phyloP scores from a whole-genome alignment of 2,329 filamentous ascomycete species.

The Rosellinia necatrix region DNA sequence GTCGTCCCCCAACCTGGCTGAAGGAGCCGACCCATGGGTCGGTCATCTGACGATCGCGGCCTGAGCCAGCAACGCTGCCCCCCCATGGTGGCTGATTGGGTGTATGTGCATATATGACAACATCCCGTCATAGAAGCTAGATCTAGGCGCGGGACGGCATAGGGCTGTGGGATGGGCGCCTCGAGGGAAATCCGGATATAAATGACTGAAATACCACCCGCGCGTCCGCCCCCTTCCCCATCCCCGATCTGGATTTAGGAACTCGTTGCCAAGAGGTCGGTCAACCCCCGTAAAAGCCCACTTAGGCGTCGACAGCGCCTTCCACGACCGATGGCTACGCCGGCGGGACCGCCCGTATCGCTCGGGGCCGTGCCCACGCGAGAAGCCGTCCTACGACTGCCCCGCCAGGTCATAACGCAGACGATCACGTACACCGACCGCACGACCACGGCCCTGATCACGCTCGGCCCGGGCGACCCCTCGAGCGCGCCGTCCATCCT shows the following conservation, averaged over 20 bases:
- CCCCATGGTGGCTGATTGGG: constrained; percentile 26
- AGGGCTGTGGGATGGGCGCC: background rate
- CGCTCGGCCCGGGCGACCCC: constrained; percentile 33
- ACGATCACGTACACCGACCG: constrained; percentile 36
- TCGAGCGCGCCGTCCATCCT: constrained; percentile 16
- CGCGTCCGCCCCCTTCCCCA: too few species aligned
- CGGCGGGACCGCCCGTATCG: background rate
- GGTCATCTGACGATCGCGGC: constrained; percentile 32
- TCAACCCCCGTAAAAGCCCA: constrained; percentile 1
- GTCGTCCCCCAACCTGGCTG: constrained; percentile 19
- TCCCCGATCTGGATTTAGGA: background rate
- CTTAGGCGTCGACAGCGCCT: background rate
- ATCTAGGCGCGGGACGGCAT: background rate
- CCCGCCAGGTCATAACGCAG: constrained; percentile 39
- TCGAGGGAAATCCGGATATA: constrained; percentile 11
- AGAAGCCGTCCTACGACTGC: constrained; percentile 15
- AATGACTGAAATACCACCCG: constrained; percentile 4
- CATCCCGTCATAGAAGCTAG: background rate
- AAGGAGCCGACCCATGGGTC: constrained; percentile 31
- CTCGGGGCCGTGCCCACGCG: background rate
- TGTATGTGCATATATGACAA: constrained; percentile 16
- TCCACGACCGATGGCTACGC: constrained; percentile 22
- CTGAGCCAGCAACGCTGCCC: constrained; percentile 22
- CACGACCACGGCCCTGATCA: constrained; percentile 38
- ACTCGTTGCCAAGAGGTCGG: background rate